Evolutionary conservation across 2,329 filamentous ascomycete genomes (phyloP), one percentile per base, ranked within the genome.

Genomic region (Botryotinia narcissicola): DNA sequence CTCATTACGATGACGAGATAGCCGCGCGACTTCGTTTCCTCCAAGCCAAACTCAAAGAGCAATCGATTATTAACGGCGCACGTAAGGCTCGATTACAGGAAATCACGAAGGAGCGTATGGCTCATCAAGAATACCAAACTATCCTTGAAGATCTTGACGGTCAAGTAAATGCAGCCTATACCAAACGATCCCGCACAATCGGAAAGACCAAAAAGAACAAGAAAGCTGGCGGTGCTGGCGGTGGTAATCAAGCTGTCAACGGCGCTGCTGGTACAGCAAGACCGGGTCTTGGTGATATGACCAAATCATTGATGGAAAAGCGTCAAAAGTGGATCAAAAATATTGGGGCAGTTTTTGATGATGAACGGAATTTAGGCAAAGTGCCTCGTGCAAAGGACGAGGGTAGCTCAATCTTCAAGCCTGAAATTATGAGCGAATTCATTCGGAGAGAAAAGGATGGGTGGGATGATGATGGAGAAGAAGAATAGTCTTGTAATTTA

Each of bases 61-160:
- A 96, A 81, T 92, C 93, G 81, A 89, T 97, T 73, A 85, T 93
- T 82, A 99, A 99, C 81, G 95, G 95, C 57, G 94, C 95, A 8
- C 92, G 94, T 75, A 98, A 98, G 83, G 87, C 93, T 10, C 90
- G 95, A 3, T 86, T 99, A 18, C 90, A 93, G 1, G 95, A 98
- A 54, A 87, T 98, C 42, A 93, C 96, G 12, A 92, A 94, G 78
- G 95, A 97, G 81, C 91, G 94, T 77, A 95, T 99, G 89, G 96
- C 96, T 0, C 91, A 96, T 83, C 96, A 99, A 81, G 96, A 99
- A 82, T 99, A 97, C 85, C 92, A 92, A 82, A 98, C 94, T 73
- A 99, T 99, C 78, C 91, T 97, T 69, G 96, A 99, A 81, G 96
- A 99, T 81, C 90, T 99, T 35, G 96, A 99, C 85, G 90, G 91